Conservation (phyloP, 352 stramenopile genomes). For the Pythium insidiosum region DNA sequence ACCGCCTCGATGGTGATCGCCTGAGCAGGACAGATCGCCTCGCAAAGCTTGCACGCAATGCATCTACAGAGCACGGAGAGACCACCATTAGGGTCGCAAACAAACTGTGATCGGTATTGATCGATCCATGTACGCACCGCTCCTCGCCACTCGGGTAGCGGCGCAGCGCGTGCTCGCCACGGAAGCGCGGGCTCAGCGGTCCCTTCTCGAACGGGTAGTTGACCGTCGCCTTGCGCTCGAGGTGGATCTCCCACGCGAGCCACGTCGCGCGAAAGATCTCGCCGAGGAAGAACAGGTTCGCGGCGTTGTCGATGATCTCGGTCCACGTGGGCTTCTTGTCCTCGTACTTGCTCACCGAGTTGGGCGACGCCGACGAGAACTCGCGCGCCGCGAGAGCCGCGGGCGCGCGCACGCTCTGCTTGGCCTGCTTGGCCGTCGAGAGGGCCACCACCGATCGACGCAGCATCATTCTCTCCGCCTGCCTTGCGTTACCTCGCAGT, state of each 20-base stretch:
- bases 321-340: constrained; percentile 54
- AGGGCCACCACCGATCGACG: constrained; percentile 42
- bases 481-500: constrained; percentile 9
- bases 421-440: constrained; percentile 6
- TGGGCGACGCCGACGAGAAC: constrained; percentile 7
- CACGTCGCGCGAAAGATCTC: constrained; percentile 76
- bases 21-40: constrained; percentile 99
- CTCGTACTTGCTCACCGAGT: constrained; percentile 15
- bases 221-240: constrained; percentile 95
- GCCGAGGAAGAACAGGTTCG: constrained; percentile 78
- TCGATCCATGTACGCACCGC: constrained; percentile 41
- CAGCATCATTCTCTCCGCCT: constrained; percentile 27
- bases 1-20: constrained; percentile 99
- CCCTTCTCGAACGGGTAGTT: constrained; percentile 99
- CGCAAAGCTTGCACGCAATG: constrained; percentile 99
- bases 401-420: constrained; percentile 13
- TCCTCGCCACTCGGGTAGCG: constrained; percentile 99
- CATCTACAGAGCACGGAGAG: constrained; percentile 53
- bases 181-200: constrained; percentile 94
- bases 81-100: neutral
- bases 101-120: too few species aligned
- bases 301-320: constrained; percentile 75
- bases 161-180: constrained; percentile 97
- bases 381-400: constrained; percentile 10
- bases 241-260: constrained; percentile 74